Conservation (phyloP, 345 rosid species). For the Lepidium didymum region DNA sequence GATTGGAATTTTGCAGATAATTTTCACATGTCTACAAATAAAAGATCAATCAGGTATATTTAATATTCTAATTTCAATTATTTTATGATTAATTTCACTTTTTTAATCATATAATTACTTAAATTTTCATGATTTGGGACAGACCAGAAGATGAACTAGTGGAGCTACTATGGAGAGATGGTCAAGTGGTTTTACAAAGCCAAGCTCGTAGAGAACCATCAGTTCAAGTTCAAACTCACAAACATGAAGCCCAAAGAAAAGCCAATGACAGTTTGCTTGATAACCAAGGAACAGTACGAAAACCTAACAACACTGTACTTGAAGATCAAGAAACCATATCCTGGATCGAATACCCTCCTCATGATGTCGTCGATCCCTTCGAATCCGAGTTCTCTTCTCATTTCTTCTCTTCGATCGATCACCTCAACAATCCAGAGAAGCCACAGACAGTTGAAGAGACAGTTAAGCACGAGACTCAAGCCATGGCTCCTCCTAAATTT, state of each 20-base stretch:
- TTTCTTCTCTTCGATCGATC: slow-evolving; percentile 32
- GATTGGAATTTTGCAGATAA: slow-evolving; percentile 62
- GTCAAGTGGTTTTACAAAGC: slow-evolving; percentile 60
- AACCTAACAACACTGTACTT: not conserved
- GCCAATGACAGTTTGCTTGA: not conserved
- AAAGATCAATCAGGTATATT: slow-evolving; percentile 41
- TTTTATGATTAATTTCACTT: not conserved
- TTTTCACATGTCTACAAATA: slow-evolving; percentile 35
- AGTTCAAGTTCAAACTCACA: slow-evolving; percentile 19
- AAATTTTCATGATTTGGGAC: slow-evolving; percentile 3
- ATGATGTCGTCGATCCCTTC: slow-evolving; percentile 37
- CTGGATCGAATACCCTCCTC: slow-evolving; percentile 58
- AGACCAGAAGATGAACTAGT: slow-evolving; percentile 59
- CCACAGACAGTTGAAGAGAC: slow-evolving; percentile 23
- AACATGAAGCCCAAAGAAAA: slow-evolving; percentile 8
- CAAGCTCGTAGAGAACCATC: slow-evolving; percentile 43
- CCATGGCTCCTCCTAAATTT: slow-evolving; percentile 45
- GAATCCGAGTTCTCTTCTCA: slow-evolving; percentile 55
- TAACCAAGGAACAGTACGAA: slow-evolving; percentile 4
- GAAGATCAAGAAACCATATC: slow-evolving; percentile 56
- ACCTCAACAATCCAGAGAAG: slow-evolving; percentile 4
- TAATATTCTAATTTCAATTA: not conserved
- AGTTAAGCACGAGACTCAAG: slow-evolving; percentile 30
- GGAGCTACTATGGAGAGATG: slow-evolving; percentile 67
- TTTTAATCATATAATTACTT: not conserved